Evolutionary conservation across 352 stramenopile species (phyloP), one percentile per base, ranked within the genome.

Genomic region (Phytophthora pistaciae): DNA sequence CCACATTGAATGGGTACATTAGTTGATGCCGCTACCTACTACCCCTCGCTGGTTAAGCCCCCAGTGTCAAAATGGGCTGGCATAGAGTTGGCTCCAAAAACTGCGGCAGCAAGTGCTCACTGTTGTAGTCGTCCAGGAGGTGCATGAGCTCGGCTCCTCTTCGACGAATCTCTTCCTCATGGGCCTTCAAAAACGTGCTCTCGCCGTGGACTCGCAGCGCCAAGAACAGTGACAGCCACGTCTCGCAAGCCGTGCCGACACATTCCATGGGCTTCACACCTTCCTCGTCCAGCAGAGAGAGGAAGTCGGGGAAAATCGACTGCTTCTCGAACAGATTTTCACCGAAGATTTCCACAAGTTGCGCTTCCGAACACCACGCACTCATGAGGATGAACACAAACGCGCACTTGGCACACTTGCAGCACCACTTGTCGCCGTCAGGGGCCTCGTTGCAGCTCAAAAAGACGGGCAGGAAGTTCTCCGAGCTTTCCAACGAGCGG

Each of bases 261-360:
- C 78, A 85, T 58, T 85, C 75, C 73, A 82, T 79, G 1, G 78
- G 78, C 57, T 83, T 85, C 20, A 81, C 49, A n/a, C 66, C 72
- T 57, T 79, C 60, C 20, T 80, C 68, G 36, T 66, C 72, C 49
- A 83, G 42, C 33, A 85, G 52, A 31, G 64, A 64, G 9, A 64
- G 50, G 31, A 83, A 82, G 3, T 64, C 52, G 3, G 72, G 62
- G 50, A 79, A 83, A 13, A 83, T 66, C 6, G 56, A 66, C 42
- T 59, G 52, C 16, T 80, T 76, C 14, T 82, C 64, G 44, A 72
- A 78, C 42, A 82, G 55, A 59, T 82, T 80, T 52, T 80, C 67
- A 42, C 72, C 75, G 38, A 80, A 78, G 18, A 75, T 77, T 50
- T 74, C 74, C 13, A 54, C 49, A 8, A 81, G 33, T 25, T 77